A percentile compares a stretch with the other conserved stretches of the same genome.
phyloP scores from a whole-genome alignment of 2,329 filamentous ascomycete species.

The Verticillium alfalfae region DNA sequence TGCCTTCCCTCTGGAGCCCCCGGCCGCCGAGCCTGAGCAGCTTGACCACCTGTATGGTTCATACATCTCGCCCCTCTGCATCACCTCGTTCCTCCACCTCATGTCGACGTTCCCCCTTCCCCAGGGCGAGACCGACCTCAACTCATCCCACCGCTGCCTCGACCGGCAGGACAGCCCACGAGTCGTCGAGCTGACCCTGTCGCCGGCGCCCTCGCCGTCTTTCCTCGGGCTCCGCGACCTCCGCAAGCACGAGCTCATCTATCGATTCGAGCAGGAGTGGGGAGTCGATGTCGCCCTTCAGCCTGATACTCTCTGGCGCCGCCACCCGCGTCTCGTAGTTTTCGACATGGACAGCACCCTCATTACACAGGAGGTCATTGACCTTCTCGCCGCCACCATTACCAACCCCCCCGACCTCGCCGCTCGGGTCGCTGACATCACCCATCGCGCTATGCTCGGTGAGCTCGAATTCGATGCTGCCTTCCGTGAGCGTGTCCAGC shows the following conservation, averaged over 20 bases:
- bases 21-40: conserved; percentile 49
- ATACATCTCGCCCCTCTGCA: conserved; percentile 59
- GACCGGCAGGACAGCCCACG: conserved; percentile 54
- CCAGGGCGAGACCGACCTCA: conserved; percentile 43
- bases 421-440: conserved; percentile 80
- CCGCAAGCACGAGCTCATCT: conserved; percentile 74
- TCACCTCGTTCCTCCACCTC: conserved; percentile 61
- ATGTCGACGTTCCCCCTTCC: conserved; percentile 58
- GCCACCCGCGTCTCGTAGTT: conserved; percentile 79
- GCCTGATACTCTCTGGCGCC: conserved; percentile 64
- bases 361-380: conserved; percentile 96
- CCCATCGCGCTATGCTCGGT: conserved; percentile 89
- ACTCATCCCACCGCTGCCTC: conserved; percentile 60
- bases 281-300: conserved; percentile 81
- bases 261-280: conserved; percentile 82
- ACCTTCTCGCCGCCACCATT: conserved; percentile 82
- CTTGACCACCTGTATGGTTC: conserved; percentile 62
- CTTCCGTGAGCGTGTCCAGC: conserved; percentile 71
- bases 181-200: conserved; percentile 62
- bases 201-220: conserved; percentile 52
- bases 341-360: conserved; percentile 99
- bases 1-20: conserved; percentile 55
- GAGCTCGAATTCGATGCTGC: conserved; percentile 88
- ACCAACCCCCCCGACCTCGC: conserved; percentile 65
- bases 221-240: conserved; percentile 65